Conservation (phyloP, 1,139 yeast species). For the Kluyveromyces marxianus region DNA sequence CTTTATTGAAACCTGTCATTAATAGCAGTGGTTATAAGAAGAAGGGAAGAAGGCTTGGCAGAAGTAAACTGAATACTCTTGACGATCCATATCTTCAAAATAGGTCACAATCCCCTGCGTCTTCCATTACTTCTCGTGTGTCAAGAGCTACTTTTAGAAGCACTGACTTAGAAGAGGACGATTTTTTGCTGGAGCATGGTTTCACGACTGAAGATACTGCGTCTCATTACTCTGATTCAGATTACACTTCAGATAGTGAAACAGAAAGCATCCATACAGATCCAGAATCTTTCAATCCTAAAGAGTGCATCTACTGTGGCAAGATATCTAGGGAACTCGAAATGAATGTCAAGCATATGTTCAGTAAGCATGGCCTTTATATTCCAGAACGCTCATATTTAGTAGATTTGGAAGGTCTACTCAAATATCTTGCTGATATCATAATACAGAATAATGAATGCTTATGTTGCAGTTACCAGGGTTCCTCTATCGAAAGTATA, state of each 20-base stretch:
- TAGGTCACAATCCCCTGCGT: conserved; percentile 41
- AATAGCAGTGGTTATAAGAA: conserved; percentile 33
- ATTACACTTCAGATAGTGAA: conserved; percentile 33
- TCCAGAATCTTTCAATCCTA: conserved; percentile 26
- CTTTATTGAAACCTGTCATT: conserved; percentile 25
- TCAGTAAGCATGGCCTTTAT: conserved; percentile 68
- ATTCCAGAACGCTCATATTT: conserved; percentile 76
- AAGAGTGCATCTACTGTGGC: conserved; percentile 42
- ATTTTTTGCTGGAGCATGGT: conserved; percentile 42
- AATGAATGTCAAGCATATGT: conserved; percentile 71
- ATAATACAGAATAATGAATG: conserved; percentile 84
- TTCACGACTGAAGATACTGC: conserved; percentile 25
- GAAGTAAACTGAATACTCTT: conserved; percentile 18
- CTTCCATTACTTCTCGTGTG: conserved; percentile 47
- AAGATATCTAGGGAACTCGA: conserved; percentile 39
- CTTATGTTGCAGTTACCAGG: conserved; percentile 75
- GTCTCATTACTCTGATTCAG: conserved; percentile 30
- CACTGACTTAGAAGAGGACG: conserved; percentile 40
- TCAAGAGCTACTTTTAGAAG: conserved; percentile 50
- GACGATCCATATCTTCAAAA: neutral
- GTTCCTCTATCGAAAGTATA: conserved; percentile 74
- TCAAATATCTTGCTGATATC: conserved; percentile 70
- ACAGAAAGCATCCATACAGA: conserved; percentile 18
- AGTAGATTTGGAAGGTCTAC: conserved; percentile 60
- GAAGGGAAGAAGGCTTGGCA: conserved; percentile 39